Evolutionary conservation across 371 early-diverging fungal genomes (phyloP), one percentile per base, ranked within the genome.

Genomic region (Funneliformis caledonium): DNA sequence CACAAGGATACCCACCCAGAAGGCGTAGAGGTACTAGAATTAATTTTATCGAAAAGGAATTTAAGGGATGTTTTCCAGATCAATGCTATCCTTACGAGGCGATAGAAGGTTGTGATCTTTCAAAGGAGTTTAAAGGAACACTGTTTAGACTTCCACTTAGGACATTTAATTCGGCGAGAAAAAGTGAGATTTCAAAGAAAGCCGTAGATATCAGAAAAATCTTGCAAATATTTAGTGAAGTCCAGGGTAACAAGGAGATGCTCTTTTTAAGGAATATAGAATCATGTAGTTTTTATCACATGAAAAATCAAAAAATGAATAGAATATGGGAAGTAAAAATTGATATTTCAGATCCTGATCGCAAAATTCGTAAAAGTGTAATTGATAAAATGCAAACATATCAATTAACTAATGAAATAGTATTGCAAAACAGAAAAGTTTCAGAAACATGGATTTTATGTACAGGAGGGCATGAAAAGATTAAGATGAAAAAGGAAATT

Each of bases 91-190:
- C 85, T 2, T 85, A 85, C 79, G 59, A 67, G 43, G 76, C 59
- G 16, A 64, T 67, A 2, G 31, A 75, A 72, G 12, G 82, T 80
- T 6, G 86, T 47, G 82, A 72, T 26, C 61, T 69, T 9, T 74
- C 80, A 48, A 79, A 75, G 16, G 76, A 72, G 11, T 86, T 83
- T 79, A 61, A 76, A 0, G 86, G 86, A 12, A 86, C 86, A 0
- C 78, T 86, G 11, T 86, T 86, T 68, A 73, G 86, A 26, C 31
- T 86, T 7, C 86, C 86, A 2, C 65, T 86, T 12, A 75, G 86
- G 9, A 48, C 12, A 8, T 1, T 2, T 6, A 76, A 72, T 7
- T 31, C 50, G 0, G 33, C 65, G n/a, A 26, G 31, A 45, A n/a
- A 11, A 16, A 43, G 52, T 6, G 19, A 42, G 11, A 59, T 68